A percentile compares a stretch with the other conserved stretches of the same genome.
Evolutionary conservation across 2,329 filamentous ascomycete genomes (phyloP).

Genomic region (Talaromyces sp.): DNA sequence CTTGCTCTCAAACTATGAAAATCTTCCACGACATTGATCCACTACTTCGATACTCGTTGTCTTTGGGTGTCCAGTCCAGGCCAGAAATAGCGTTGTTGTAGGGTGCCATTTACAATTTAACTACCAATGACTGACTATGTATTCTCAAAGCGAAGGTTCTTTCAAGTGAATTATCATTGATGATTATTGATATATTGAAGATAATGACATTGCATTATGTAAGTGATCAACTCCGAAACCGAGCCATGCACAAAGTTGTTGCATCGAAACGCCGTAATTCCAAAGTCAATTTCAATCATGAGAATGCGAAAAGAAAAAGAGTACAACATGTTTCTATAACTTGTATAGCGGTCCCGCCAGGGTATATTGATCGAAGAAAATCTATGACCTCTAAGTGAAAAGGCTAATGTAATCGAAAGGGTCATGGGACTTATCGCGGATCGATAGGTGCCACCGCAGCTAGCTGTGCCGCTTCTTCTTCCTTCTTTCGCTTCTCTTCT

Average conservation of each 20-base stretch:
- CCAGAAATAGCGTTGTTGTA: too few relatives aligned
- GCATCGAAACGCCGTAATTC: neutral
- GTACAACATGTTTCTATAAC: neutral
- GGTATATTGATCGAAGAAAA: neutral
- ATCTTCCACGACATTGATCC: too few relatives aligned
- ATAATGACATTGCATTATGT: neutral
- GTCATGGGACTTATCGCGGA: neutral
- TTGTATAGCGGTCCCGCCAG: neutral
- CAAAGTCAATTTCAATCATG: neutral
- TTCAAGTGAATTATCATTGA: too few relatives aligned
- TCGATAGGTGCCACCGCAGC: neutral
- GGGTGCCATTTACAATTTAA: too few relatives aligned
- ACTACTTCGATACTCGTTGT: too few relatives aligned
- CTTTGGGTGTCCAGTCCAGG: too few relatives aligned
- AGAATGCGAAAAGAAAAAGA: neutral
- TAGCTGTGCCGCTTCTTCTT: neutral
- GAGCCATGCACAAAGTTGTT: neutral
- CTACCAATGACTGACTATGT: too few relatives aligned
- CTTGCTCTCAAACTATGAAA: too few relatives aligned
- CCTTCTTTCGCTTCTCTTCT: neutral
- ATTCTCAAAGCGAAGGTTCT: too few relatives aligned
- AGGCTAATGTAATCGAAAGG: neutral
- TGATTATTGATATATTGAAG: too few relatives aligned
- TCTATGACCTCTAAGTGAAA: neutral
- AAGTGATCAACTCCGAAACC: neutral